phyloP scores from a whole-genome alignment of 2,329 filamentous ascomycete species.

The Gaeumannomyces sp. region DNA sequence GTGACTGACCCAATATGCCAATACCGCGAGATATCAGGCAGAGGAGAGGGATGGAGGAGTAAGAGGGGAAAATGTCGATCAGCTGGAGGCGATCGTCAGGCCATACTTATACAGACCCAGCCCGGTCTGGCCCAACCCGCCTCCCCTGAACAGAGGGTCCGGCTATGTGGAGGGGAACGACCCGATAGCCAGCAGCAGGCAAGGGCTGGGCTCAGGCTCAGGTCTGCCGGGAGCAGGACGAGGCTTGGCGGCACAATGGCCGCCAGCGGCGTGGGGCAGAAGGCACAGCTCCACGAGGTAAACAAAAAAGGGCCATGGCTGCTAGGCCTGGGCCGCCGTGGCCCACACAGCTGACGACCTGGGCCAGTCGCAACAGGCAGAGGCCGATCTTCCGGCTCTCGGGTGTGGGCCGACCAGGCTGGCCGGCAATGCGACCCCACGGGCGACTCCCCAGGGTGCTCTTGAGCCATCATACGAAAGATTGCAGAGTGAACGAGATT shows the following conservation, averaged over 20 bases:
- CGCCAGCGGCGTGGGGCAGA: not conserved
- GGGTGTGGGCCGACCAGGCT: not conserved
- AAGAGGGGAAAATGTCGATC: slow-evolving; percentile 1
- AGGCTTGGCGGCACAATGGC: not conserved
- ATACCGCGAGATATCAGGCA: slow-evolving; percentile 3
- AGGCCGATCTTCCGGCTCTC: not conserved
- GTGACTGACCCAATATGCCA: not conserved
- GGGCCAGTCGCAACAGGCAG: not conserved
- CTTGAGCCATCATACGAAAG: not conserved
- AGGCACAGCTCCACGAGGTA: not conserved
- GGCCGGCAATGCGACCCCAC: not conserved
- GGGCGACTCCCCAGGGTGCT: not conserved
- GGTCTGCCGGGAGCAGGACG: no score
- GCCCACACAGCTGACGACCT: not conserved
- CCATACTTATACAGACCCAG: not conserved
- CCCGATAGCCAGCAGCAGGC: not conserved
- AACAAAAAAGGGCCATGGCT: not conserved
- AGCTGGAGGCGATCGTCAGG: not conserved
- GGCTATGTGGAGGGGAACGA: not conserved
- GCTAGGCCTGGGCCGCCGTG: not conserved
- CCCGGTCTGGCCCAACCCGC: not conserved
- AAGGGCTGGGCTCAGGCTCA: not conserved
- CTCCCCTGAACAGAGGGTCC: not conserved
- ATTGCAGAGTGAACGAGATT: not conserved
- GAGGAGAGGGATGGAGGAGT: not conserved